phyloP scores from a whole-genome alignment of 768 basidiomycete species.

The Hericium erinaceus region DNA sequence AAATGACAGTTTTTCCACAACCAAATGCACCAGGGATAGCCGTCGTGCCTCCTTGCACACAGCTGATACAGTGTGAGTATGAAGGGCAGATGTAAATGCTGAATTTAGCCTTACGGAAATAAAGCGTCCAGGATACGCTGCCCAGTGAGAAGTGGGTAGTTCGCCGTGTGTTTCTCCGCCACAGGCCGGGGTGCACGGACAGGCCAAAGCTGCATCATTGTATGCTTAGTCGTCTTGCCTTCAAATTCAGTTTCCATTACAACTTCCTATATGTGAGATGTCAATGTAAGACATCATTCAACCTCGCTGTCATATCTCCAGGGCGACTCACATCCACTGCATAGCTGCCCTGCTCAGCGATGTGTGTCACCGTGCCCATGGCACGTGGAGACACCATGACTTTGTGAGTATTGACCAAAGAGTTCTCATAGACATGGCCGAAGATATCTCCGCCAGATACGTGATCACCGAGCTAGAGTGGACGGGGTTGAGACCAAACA shows the following conservation, averaged over 20 bases:
- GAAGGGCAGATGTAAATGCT: neutral
- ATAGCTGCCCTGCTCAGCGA: constrained; percentile 93
- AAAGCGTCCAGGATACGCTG: constrained; percentile 95
- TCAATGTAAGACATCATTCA: neutral
- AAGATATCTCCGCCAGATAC: constrained; percentile 96
- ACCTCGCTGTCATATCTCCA: neutral
- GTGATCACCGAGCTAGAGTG: constrained; percentile 80
- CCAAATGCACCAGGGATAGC: constrained; percentile 99
- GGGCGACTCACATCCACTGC: constrained; percentile 57
- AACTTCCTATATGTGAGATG: constrained; percentile 52
- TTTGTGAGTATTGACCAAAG: constrained; percentile 92
- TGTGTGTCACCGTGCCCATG: constrained; percentile 87
- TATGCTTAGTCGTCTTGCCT: constrained; percentile 86
- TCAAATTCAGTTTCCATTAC: constrained; percentile 97
- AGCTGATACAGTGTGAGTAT: constrained; percentile 34
- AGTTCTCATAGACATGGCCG: constrained; percentile 94
- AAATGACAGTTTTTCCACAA: constrained; percentile 98
- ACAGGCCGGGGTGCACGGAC: constrained; percentile 96
- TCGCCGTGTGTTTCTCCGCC: constrained; percentile 89
- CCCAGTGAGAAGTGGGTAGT: constrained; percentile 87
- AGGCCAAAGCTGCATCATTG: constrained; percentile 98
- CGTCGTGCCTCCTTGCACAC: constrained; percentile 93
- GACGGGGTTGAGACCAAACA: neutral
- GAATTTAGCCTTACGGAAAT: constrained; percentile 62
- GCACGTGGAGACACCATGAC: constrained; percentile 93